Evolutionary conservation across 1,284 basidiomycete genomes (phyloP).

Genomic region (Takashimella tepidaria): DNA sequence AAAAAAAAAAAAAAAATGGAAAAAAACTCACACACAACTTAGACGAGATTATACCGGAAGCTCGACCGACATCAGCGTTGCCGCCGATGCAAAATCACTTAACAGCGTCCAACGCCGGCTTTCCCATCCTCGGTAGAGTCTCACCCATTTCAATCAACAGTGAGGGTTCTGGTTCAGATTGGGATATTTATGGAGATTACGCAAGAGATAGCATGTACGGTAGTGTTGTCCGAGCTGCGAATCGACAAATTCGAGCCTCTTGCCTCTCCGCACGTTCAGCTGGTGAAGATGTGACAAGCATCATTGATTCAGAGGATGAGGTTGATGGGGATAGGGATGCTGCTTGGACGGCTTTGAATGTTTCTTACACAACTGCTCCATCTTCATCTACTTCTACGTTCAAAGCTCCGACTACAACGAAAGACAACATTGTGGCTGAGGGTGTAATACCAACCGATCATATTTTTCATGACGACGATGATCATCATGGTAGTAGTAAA

Average conservation of each 20-base stretch:
- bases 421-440: no score
- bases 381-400: no score
- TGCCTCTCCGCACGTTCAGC: background rate
- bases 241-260: background rate
- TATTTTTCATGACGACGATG: no score
- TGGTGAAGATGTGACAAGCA: background rate
- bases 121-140: background rate
- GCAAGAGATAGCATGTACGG: conserved; percentile 38
- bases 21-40: no score
- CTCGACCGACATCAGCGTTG: no score
- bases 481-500: no score
- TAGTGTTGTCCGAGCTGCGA: no score
- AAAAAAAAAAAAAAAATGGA: no score
- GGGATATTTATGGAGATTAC: conserved; percentile 42
- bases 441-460: no score
- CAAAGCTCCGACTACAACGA: no score
- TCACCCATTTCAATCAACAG: background rate
- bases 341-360: background rate
- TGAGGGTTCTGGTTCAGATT: conserved; percentile 11
- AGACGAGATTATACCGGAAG: no score
- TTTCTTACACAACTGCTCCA: background rate
- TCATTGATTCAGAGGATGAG: background rate
- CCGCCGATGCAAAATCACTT: no score
- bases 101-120: background rate
- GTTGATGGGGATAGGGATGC: background rate